Base-by-base conservation (phyloP, 2,329 filamentous ascomycete species). In the Hymenoscyphus albidus region DNA sequence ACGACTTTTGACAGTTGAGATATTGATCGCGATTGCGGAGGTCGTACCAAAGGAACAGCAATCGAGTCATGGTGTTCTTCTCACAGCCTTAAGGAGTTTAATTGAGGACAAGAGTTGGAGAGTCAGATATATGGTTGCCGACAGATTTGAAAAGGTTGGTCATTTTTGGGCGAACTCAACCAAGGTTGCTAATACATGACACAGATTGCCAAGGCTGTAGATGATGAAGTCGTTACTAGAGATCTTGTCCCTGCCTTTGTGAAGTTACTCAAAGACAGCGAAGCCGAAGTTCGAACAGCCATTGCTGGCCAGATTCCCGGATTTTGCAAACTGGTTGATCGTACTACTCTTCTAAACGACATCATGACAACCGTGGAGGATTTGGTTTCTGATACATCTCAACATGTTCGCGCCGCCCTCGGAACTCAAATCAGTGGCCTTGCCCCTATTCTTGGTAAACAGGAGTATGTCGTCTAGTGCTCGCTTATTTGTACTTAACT, bases 31-130 rank as follows among this genome's bases (percentile, higher is more conserved):
- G 48, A 96, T 99, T 74, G 94, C 95, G 67, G 95, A 99, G 79
- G 92, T 94, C 65, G 93, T 99, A 38, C 95, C 95, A 67, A 98
- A 98, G 80, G 95, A 98, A 78, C 93, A 99, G 78, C 95, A 99
- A 79, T 89, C 92, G 57, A 97, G 93, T 79, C 94, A 98, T 75
- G 95, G 94, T 62, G 92, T 98, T 64, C 81, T 99, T 64, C 83
- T 99, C 74, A 94, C 92, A 60, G 93, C 94, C 57, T 81, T 99
- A 74, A 89, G 95, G 73, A 96, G 87, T 80, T 80, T 99, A 75
- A 98, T 99, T 80, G 95, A 97, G 75, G 95, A 99, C 78, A 99
- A 98, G 86, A 98, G 95, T 81, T 99, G 95, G 95, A 88, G 95
- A 75, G 95, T 99, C 66, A 88, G 95, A 77, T 99, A 98, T 79